Conservation (phyloP, 2,329 filamentous ascomycete species). For the Fonsecaea monophora region DNA sequence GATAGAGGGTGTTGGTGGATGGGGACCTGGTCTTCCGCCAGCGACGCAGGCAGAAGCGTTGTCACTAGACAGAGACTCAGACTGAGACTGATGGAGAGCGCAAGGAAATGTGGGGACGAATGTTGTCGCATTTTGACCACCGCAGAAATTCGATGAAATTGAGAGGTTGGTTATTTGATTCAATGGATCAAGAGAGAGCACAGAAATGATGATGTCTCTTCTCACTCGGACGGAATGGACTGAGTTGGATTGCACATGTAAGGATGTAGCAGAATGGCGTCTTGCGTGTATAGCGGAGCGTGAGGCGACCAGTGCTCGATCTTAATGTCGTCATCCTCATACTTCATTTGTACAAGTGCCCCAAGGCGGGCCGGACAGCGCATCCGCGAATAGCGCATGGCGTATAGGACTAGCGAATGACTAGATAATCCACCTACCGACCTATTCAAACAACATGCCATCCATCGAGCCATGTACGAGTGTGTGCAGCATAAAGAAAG, state of each 20-base stretch:
- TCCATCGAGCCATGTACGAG: too few relatives aligned
- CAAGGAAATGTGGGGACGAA: neutral
- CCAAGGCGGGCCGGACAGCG: neutral
- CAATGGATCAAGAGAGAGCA: too few relatives aligned
- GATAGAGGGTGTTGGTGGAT: neutral
- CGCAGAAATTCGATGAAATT: neutral
- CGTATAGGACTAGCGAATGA: too few relatives aligned
- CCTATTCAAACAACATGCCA: too few relatives aligned
- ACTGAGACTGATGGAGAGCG: neutral
- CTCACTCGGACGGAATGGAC: neutral
- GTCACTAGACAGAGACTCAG: neutral
- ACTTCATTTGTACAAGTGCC: neutral
- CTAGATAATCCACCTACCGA: too few relatives aligned
- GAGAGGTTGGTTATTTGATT: too few relatives aligned
- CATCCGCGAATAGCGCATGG: neutral
- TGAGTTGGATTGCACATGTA: neutral
- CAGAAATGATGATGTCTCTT: neutral
- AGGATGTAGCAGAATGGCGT: neutral
- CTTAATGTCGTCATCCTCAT: neutral
- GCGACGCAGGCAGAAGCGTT: conserved; percentile 10
- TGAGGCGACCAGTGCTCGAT: neutral
- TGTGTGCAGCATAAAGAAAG: too few relatives aligned
- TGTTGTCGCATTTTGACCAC: neutral
- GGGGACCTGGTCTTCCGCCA: conserved; percentile 7
- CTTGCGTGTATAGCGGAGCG: neutral